A percentile compares a stretch with the other conserved stretches of the same genome.
These are phyloP conservation scores for Kwoniella sp. DNA, from an alignment of 768 basidiomycete species.

Conservation along the genomic window DNA sequence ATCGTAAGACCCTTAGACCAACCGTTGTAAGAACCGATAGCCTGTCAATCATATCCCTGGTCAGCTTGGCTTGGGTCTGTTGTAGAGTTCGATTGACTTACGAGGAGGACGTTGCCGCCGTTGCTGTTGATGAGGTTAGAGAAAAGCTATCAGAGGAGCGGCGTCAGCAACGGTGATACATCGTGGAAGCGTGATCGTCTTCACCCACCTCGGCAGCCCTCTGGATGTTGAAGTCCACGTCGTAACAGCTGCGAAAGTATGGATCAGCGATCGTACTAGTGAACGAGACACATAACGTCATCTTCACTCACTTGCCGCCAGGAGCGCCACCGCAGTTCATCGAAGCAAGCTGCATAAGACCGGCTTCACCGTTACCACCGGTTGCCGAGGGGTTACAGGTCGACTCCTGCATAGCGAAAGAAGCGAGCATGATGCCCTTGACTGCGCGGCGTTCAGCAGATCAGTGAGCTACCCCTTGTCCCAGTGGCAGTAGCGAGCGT, in stretches of 20 bases:
- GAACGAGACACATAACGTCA: background rate
- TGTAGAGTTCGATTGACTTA: conserved; percentile 5
- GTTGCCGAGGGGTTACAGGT: conserved; percentile 68
- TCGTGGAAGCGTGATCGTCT: background rate
- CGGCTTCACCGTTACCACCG: conserved; percentile 80
- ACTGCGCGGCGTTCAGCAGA: conserved; percentile 43
- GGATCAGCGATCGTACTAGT: background rate
- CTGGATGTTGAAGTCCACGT: conserved; percentile 66
- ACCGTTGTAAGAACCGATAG: conserved; percentile 67
- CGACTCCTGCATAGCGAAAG: conserved; percentile 88
- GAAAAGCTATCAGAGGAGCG: conserved; percentile 26
- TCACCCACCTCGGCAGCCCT: conserved; percentile 61
- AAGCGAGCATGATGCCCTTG: conserved; percentile 68
- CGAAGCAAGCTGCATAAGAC: conserved; percentile 79
- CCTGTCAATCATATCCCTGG: conserved; percentile 56
- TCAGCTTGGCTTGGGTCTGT: conserved; percentile 59
- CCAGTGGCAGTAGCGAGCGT: background rate
- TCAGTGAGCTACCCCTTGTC: conserved; percentile 58
- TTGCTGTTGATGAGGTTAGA: conserved; percentile 36
- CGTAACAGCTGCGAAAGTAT: conserved; percentile 40
- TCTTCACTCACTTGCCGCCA: conserved; percentile 19
- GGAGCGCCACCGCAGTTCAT: conserved; percentile 68
- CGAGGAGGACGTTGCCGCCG: conserved; percentile 47
- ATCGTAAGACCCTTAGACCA: conserved; percentile 51
- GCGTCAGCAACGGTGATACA: background rate